Percentiles rank a stretch among this genome's conserved stretches.
phyloP scores from a whole-genome alignment of 148 eudicot species.

The Chenopodium suecicum region DNA sequence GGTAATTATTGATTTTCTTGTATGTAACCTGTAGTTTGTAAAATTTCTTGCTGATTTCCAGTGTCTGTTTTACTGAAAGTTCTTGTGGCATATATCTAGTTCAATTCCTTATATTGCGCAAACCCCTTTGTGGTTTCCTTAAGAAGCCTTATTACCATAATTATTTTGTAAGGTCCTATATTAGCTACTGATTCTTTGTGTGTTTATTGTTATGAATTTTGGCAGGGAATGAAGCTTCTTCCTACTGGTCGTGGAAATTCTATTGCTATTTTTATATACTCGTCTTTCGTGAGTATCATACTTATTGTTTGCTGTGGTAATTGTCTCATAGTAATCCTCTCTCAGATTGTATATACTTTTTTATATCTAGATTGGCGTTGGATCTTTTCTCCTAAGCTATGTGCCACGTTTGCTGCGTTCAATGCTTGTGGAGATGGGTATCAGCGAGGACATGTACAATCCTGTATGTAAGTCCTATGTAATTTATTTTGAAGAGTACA shows the following conservation, averaged over 20 bases:
- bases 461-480: constrained; percentile 94
- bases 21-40: not conserved
- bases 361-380: constrained; percentile 68
- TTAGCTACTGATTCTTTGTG: not conserved
- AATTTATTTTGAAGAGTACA: constrained; percentile 7
- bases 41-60: not conserved
- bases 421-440: constrained; percentile 65
- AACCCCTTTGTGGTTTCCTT: not conserved
- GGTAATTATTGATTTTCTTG: constrained; percentile 34
- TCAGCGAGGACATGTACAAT: constrained; percentile 81
- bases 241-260: constrained; percentile 87
- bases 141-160: not conserved
- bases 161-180: not conserved
- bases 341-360: not conserved
- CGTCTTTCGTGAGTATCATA: constrained; percentile 58
- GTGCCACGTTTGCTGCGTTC: constrained; percentile 59
- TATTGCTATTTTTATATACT: constrained; percentile 63
- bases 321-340: constrained; percentile 5
- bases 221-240: constrained; percentile 98
- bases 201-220: constrained; percentile 13
- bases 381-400: constrained; percentile 68
- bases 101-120: not conserved
- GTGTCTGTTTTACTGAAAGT: not conserved
- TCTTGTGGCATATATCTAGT: not conserved
- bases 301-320: constrained; percentile 17